Base-by-base conservation (phyloP, 202 grass and related monocot genomes). In the Setaria viridis region DNA sequence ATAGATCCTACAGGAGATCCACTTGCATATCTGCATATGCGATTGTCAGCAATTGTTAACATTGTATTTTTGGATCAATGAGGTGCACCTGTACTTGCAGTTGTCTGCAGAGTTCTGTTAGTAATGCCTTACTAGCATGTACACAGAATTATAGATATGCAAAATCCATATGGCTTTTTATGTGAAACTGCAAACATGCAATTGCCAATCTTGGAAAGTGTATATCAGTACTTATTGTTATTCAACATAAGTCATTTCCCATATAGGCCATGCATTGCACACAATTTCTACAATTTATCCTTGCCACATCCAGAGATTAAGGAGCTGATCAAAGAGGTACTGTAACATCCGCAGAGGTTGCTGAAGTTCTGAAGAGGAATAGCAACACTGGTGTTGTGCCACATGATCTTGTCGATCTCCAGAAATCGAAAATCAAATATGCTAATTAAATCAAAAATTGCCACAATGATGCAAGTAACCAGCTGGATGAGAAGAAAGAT, bases 291-390 rank as follows among this genome's bases (percentile, higher is more conserved):
- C 50, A 75, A 17, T 12, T 56, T 12, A 37, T 55, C 16, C 50
- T 74, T 9, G 25, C 25, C 2, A 85, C 63, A n/a, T 97, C 86
- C 63, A 12, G 84, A 92, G 53, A 93, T 92, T 6, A 89, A 92
- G 9, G 58, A 47, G 37, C 47, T 90, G 46, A 71, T 93, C 17
- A 55, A 82, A 67, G 53, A 94, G 83, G 83, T 93, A 75, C 32
- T 47, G 86, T 94, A 37, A 92, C 86, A 0, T 90, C 93, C 0
- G 75, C 95, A 67, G 88, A 95, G 70, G 89, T 95, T 20, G 89
- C 93, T 0, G 89, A 93, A 68, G 81, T 85, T 70, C 85, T 98
- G 9, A 94, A 89, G 89, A 90, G 87, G 74, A 92, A 79, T 14
- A 86, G 95, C 0, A 70, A 92, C 16, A 30, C 34, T 9, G 9